Evolutionary conservation across 1,284 basidiomycete species (phyloP), one percentile per base, ranked within the genome.

Genomic region (Schizopora paradoxa): DNA sequence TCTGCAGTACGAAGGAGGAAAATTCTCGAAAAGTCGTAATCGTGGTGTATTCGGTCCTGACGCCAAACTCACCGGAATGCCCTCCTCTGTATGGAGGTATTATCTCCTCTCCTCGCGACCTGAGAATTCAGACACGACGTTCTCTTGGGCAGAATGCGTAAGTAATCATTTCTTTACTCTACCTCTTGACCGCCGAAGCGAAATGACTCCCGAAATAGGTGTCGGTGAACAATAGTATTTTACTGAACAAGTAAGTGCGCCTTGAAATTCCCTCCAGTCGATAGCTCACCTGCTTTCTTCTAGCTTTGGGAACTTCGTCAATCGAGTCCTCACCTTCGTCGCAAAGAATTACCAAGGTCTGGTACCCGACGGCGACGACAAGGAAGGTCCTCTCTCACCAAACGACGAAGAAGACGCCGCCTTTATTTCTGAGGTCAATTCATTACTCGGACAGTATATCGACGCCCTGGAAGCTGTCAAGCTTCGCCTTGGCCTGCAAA

Each of bases 21-120:
- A 99, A 65, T 99, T 99, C 74, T 96, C 91, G 47, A 99, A 99
- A 70, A 94, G 91, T 58, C 82, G 91, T 56, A 93, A 93, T 56
- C 85, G 97, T 48, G 96, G 96, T 49, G 96, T 99, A 1, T 99
- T 99, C 55, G 96, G 96, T 27, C 92, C 94, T 55, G 86, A 87
- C 31, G 96, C 96, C 0, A 88, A 81, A 57, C 90, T 96, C 53
- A 96, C 94, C 6, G 91, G 91, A 5, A 86, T 97, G 34, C 88
- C 94, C 25, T 69, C 91, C 0, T 91, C 91, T 1, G 95, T 99
- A 2, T 99, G 95, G 96, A 76, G 96, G 53, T 99, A 97, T 67
- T 99, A 97, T 66, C 74, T 99, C 14, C 72, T 99, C 22, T 89
- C 91, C 10, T 89, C 92, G 35, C 76, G 96, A 44, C 96, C 96